Base-by-base conservation (phyloP, 1,139 yeast genomes). In the Pichia sorboxylosa region DNA sequence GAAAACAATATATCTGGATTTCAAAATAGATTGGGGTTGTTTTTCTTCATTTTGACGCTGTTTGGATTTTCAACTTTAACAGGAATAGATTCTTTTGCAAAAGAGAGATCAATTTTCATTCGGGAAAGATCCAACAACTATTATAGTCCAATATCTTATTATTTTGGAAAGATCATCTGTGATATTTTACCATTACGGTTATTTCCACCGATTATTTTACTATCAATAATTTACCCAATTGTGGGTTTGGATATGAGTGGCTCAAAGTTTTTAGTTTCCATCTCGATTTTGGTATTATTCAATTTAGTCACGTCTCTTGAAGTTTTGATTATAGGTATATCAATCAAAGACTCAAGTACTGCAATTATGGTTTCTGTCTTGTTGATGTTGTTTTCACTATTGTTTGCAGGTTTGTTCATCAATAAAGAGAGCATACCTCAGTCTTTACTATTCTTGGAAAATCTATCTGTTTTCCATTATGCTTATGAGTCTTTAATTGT, bases 51-150 rank as follows among this genome's bases (percentile, higher is more conserved):
- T 34, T 63, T 90, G 42, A 84, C 97, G 4, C 69, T 87, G 48
- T 87, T 90, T 60, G 98, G 98, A 0, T 90, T 90, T 54, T 79
- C 94, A 2, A 78, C 97, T 0, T 65, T 90, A 49, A 90, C 97
- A 1, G 94, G 96, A 0, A 63, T 90, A 34, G 87, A 84, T 48
- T 73, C 94, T 2, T 90, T 90, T 54, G 76, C 94, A 0, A 68
- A 73, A 38, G 98, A 90, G 53, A 66, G 97, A 45, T 73, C 85
- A 27, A 82, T 87, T 15, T 90, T 90, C 49, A 69, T 90, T 40
- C 70, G 95, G 36, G 98, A 90, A 56, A 69, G 98, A 37, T 87
- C 97, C 6, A 90, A 90, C 52, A 90, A 90, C 44, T 90, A 90
- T 55, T 90, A 90, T 55, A 75, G 74, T 40, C 94, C 98, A 6